Evolutionary conservation across 2,329 filamentous ascomycete genomes (phyloP).

Genomic region (Penicillium sp.): DNA sequence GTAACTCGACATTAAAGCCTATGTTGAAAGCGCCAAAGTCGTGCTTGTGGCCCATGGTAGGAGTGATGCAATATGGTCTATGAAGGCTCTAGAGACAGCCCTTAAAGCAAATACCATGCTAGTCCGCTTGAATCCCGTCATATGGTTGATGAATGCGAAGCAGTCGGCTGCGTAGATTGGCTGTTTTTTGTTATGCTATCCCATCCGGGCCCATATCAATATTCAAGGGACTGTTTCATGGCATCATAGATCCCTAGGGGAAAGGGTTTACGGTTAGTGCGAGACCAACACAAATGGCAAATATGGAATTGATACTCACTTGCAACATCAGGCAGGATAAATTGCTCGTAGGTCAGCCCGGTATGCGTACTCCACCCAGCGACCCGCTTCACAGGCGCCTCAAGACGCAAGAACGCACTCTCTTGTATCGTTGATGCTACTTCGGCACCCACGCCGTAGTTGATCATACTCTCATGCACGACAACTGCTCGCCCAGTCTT

Average conservation of each 20-base stretch:
- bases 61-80: too few species aligned
- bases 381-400: conserved; percentile 79
- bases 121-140: background rate
- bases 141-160: background rate
- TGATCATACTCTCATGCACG: conserved; percentile 89
- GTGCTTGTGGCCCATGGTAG: too few species aligned
- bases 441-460: conserved; percentile 83
- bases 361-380: conserved; percentile 88
- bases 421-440: conserved; percentile 86
- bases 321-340: conserved; percentile 78
- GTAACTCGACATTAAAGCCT: too few species aligned
- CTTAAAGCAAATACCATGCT: background rate
- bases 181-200: background rate
- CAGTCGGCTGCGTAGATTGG: background rate
- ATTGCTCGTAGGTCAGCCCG: conserved; percentile 73
- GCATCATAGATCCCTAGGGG: conserved; percentile 4
- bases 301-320: conserved; percentile 58
- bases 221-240: conserved; percentile 57
- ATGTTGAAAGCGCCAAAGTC: too few species aligned
- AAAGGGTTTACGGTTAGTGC: background rate
- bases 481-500: conserved; percentile 85
- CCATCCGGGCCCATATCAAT: conserved; percentile 42
- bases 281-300: background rate
- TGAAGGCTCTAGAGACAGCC: too few species aligned
- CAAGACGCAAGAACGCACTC: conserved; percentile 75